These are phyloP conservation scores for Ulvella scutata DNA, from an alignment of 139 green algal species.

Conservation along the genomic window DNA sequence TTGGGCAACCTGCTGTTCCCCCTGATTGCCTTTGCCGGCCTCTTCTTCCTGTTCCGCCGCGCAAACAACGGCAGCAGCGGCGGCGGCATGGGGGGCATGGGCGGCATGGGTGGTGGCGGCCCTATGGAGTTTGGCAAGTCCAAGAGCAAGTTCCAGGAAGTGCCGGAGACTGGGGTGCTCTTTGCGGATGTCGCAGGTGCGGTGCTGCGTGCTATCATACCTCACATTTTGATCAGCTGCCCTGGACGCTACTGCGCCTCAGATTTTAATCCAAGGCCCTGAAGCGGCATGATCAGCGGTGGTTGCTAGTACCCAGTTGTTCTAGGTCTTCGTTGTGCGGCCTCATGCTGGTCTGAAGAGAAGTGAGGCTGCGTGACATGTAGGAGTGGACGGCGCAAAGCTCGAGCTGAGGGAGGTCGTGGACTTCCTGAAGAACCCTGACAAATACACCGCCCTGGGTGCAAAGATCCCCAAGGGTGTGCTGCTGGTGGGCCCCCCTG, in stretches of 20 bases:
- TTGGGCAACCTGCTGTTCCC: slow-evolving; percentile 98
- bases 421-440: slow-evolving; percentile 98
- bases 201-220: slow-evolving; percentile 29
- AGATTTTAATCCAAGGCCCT: not conserved
- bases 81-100: slow-evolving; percentile 15
- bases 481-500: slow-evolving; percentile 83
- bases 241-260: not conserved
- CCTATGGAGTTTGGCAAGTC: slow-evolving; percentile 96
- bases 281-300: too few relatives aligned
- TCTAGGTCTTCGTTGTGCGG: too few relatives aligned
- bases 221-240: not conserved
- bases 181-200: slow-evolving; percentile 92
- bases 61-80: not conserved
- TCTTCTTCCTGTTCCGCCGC: slow-evolving; percentile 96
- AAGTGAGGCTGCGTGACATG: not conserved
- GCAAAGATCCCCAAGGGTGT: slow-evolving; percentile 97
- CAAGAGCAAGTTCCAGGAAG: slow-evolving; percentile 99
- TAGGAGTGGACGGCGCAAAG: slow-evolving; percentile 90
- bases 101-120: slow-evolving; percentile 46
- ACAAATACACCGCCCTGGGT: slow-evolving; percentile 96
- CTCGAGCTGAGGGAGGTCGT: slow-evolving; percentile 93
- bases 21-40: slow-evolving; percentile 89
- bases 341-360: too few relatives aligned
- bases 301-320: too few relatives aligned
- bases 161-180: slow-evolving; percentile 92